Percentiles rank a stretch among this genome's conserved stretches.
Evolutionary conservation across 2,329 filamentous ascomycete species (phyloP).

Genomic region (Aspergillus nomiae): DNA sequence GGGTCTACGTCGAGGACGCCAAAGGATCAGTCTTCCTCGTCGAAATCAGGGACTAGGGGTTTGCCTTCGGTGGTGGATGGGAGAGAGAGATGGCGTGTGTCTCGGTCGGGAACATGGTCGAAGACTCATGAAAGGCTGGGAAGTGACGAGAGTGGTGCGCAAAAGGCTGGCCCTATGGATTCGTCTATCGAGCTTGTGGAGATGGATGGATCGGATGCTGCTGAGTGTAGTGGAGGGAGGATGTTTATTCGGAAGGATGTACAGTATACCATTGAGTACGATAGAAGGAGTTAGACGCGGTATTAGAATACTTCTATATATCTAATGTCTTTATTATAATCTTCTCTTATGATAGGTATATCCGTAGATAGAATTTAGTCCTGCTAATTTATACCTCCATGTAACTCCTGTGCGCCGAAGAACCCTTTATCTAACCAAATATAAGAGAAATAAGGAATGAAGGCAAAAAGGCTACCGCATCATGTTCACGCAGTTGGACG

Average conservation of each 20-base stretch:
- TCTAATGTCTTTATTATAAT: not conserved
- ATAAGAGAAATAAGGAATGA: not conserved
- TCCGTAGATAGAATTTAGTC: not conserved
- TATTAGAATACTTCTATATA: not conserved
- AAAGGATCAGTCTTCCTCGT: slow-evolving; percentile 21
- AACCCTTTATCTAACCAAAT: not conserved
- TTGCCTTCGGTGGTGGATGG: slow-evolving; percentile 1
- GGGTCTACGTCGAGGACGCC: slow-evolving; percentile 22
- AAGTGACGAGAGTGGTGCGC: slow-evolving; percentile 4
- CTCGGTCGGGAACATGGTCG: not conserved
- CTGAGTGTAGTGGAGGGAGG: slow-evolving; percentile 17
- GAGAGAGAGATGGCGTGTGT: not conserved
- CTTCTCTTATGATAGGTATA: not conserved
- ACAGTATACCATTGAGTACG: slow-evolving; percentile 32
- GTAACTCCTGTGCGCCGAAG: slow-evolving; percentile 16
- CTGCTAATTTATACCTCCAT: not conserved
- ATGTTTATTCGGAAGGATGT: slow-evolving; percentile 41
- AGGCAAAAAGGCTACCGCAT: not conserved
- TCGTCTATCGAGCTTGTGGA: slow-evolving; percentile 18
- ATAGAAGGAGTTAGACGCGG: slow-evolving; percentile 8
- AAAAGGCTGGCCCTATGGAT: not conserved
- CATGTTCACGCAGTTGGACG: slow-evolving; percentile 20
- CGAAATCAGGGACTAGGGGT: slow-evolving; percentile 10
- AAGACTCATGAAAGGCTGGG: not conserved
- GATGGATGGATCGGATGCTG: slow-evolving; percentile 3